Evolutionary conservation across 805 yeast genomes (phyloP), one percentile per base, ranked within the genome.

Genomic region (Wickerhamomyces hampshirensis): DNA sequence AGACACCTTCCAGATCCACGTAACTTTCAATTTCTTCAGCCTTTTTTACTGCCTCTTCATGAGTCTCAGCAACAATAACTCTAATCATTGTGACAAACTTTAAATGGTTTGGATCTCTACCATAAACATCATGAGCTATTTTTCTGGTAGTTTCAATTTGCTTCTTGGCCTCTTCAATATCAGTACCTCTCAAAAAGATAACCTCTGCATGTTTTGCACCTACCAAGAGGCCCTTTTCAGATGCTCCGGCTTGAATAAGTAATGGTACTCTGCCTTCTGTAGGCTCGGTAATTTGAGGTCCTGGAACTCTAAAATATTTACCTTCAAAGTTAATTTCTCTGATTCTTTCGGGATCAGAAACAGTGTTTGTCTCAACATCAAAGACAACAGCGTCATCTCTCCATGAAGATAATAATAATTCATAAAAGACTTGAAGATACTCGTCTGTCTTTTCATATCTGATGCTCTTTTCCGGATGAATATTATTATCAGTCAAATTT

Each of bases 131-230:
- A 24, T 47, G 43, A 4, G 71, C 71, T 3, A 60, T 33, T 18
- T 48, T 42, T 34, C 58, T 63, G n/a, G 36, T 33, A 59, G 63
- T 35, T 16, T 47, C 48, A 21, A 65, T 59, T 32, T 63, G 56
- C 9, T 45, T 47, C 8, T 48, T 57, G 18, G 61, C 50, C 17
- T 39, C 46, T 19, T 53, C 58, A 8, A 71, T 67, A 11, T 65
- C 53, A 29, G 52, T 48, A 14, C 59, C 59, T 11, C 59, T 51
- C 23, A 68, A 48, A 46, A 68, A 68, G 18, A 68, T 62, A 8
- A 59, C 57, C 43, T 68, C 74, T 5, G 67, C 73, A 44, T 65
- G 62, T 39, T 62, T 62, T n/a, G 74, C 72, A 15, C 71, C 74
- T 37, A 65, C 57, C 8, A 58, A 59, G 33, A 56, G 54, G 17